These are phyloP conservation scores for Hygrophoropsis aurantiaca DNA, from an alignment of 768 basidiomycete species.

Conservation along the genomic window DNA sequence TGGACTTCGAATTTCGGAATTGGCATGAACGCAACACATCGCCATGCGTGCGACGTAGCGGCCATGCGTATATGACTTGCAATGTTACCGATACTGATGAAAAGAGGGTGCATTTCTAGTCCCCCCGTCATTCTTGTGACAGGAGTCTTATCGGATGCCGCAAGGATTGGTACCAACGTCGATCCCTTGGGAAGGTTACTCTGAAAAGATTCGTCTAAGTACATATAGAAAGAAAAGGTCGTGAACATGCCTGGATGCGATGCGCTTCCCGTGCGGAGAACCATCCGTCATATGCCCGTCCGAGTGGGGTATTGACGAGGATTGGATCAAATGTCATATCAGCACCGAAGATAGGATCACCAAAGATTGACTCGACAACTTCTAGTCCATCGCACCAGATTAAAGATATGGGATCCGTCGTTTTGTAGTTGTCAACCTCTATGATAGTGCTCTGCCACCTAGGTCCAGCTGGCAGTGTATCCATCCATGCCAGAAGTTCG, in stretches of 20 bases:
- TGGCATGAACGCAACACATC: conserved; percentile 1
- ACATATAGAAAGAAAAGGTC: too few species aligned
- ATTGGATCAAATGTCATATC: conserved; percentile 16
- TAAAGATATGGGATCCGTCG: conserved; percentile 14
- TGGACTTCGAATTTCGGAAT: background rate
- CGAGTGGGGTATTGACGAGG: too few species aligned
- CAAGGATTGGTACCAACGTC: too few species aligned
- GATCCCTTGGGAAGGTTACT: too few species aligned
- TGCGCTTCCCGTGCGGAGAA: too few species aligned
- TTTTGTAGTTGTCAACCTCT: conserved; percentile 6
- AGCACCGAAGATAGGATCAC: conserved; percentile 16
- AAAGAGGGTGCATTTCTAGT: too few species aligned
- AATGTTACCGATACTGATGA: too few species aligned
- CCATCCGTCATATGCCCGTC: too few species aligned
- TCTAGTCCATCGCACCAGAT: conserved; percentile 25
- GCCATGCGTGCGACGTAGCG: conserved; percentile 1
- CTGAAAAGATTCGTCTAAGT: too few species aligned
- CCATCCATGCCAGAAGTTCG: conserved; percentile 17
- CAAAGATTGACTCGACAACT: conserved; percentile 17
- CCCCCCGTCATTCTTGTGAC: conserved; percentile 29
- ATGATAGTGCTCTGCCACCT: conserved; percentile 15
- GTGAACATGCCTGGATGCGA: too few species aligned
- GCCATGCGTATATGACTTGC: too few species aligned
- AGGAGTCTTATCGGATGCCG: too few species aligned
- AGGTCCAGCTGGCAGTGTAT: conserved; percentile 19